Base-by-base conservation (phyloP, 2,329 filamentous ascomycete genomes). In the Diaporthe citri region DNA sequence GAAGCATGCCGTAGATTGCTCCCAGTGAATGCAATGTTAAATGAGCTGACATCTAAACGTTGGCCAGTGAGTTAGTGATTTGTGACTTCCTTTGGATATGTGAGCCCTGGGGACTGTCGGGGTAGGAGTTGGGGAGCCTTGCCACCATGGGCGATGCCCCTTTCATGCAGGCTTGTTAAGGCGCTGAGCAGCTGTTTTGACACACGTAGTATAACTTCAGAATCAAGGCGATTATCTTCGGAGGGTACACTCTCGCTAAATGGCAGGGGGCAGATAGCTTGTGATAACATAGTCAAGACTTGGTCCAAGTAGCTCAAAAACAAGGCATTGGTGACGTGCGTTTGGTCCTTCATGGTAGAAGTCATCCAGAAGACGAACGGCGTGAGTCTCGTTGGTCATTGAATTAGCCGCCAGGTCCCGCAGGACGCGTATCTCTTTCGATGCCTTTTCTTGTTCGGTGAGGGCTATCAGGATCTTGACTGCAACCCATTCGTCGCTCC, bases 401-500 rank as follows among this genome's bases (percentile, higher is more conserved):
- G 6, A 12, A 20, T n/a, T n/a, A n/a, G n/a, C n/a, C n/a, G n/a
- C n/a, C 1, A 48, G 25, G 15, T 52, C 62, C 10, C 20, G 62
- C 7, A 67, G 34, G 4, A 67, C 12, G 17, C 46, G 12, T n/a
- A 67, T 36, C 39, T 52, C 62, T 22, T 52, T 67, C 7, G 9
- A 67, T 31, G 48, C n/a, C 28, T 25, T 67, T 39, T 51, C 62
- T n/a, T 60, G 57, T 13, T 5, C 31, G 28, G 1, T 17, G 4
- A 15, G 8, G 28, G 62, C 62, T n/a, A 31, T 31, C 7, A 67
- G 9, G 28, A 67, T 34, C 20, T 67, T 67, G 31, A 67, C 20
- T 7, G 62, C 41, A 67, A 67, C 62, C 62, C 62, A 67, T 67
- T 67, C 46, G 4, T 67, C 62, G 17, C 25, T 20, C 15, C 62